Evolutionary conservation across 352 stramenopile species (phyloP), one percentile per base, ranked within the genome.

Genomic region (Phytophthora idaei): DNA sequence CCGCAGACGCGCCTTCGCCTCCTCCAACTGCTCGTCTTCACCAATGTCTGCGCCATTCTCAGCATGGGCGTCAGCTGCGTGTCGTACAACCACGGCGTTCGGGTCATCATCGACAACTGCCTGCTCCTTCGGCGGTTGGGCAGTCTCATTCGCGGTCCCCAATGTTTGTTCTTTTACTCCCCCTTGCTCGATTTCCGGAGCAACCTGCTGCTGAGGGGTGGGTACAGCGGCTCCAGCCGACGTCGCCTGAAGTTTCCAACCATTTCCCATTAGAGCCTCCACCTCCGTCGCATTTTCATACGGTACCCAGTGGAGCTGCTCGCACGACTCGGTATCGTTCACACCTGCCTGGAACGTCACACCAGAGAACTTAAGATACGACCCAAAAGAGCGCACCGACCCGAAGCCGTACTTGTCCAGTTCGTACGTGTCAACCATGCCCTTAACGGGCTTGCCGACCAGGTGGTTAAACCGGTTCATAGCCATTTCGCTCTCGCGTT

Each of bases 281-380:
- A 91, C 74, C 10, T 84, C 71, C 5, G 64, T 78, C 8, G 79
- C 67, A 64, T 91, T 67, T 56, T 70, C 64, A 48, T 90, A 92
- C 17, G 83, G 83, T 11, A 92, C 78, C 83, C 83, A 92, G 64
- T 92, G 82, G 17, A 89, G 73, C 46, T 92, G 83, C 15, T 79
- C 57, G 61, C 83, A 92, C 17, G 80, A 89, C 17, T 81, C 66
- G 25, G 71, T 80, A 68, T 90, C 81, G 53, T 85, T 85, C 49
- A 77, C 62, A 29, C 76, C 69, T 41, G 72, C 53, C 45, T 77
- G 59, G 54, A 91, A 88, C 8, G 60, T 82, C 9, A 90, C 73
- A 3, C 80, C 80, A 7, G 79, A 82, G 55, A 87, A 92, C 12
- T 85, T 68, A 14, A 90, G 63, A 54, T 90, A 92, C 27, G 77